These are phyloP conservation scores for Talaromyces rugulosus DNA, from an alignment of 2,329 filamentous ascomycete species.

Conservation along the genomic window DNA sequence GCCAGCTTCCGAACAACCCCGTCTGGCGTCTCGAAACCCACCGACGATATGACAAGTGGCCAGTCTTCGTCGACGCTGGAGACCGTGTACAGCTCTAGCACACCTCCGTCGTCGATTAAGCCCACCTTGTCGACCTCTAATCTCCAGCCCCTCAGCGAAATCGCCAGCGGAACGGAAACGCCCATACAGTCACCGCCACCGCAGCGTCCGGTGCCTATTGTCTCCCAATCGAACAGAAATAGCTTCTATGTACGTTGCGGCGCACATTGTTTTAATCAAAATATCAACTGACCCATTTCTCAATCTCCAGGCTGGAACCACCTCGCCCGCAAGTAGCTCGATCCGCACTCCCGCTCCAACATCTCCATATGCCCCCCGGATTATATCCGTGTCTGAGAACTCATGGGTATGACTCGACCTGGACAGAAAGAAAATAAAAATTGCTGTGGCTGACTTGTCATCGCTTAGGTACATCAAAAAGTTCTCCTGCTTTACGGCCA, in stretches of 20 bases:
- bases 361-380: slow-evolving; percentile 75
- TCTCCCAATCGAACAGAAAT: slow-evolving; percentile 37
- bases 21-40: slow-evolving; percentile 42
- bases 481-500: slow-evolving; percentile 76
- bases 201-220: slow-evolving; percentile 43
- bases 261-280: not conserved
- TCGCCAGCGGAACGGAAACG: slow-evolving; percentile 21
- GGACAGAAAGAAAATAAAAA: not conserved
- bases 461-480: slow-evolving; percentile 78
- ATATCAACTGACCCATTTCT: not conserved
- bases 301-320: slow-evolving; percentile 30
- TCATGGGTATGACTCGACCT: slow-evolving; percentile 65
- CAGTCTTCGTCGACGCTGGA: slow-evolving; percentile 60
- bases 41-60: slow-evolving; percentile 59
- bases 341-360: slow-evolving; percentile 55
- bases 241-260: slow-evolving; percentile 37
- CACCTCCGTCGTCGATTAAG: slow-evolving; percentile 68
- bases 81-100: slow-evolving; percentile 53
- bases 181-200: slow-evolving; percentile 39
- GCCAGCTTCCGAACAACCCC: slow-evolving; percentile 65
- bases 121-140: slow-evolving; percentile 64
- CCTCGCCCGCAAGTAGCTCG: slow-evolving; percentile 30
- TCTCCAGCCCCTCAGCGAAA: slow-evolving; percentile 47
- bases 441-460: not conserved
- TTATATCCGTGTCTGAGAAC: slow-evolving; percentile 74